phyloP scores from a whole-genome alignment of 768 basidiomycete genomes.

The Pholiota microspora region DNA sequence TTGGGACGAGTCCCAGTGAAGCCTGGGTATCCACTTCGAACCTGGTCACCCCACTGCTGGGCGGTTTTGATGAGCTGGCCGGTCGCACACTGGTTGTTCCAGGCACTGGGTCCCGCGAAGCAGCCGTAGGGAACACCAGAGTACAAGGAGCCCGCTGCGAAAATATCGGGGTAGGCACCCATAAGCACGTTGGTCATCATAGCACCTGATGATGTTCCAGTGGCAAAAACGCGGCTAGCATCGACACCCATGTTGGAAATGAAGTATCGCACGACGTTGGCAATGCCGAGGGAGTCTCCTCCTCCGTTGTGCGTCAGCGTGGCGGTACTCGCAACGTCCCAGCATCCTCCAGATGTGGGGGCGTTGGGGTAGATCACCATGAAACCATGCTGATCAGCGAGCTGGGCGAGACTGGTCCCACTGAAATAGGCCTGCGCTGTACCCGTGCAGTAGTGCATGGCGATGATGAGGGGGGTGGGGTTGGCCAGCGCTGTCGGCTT shows the following conservation, averaged over 20 bases:
- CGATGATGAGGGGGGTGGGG: conserved; percentile 45
- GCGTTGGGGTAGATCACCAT: conserved; percentile 50
- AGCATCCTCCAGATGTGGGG: conserved; percentile 43
- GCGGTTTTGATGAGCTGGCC: conserved; percentile 43
- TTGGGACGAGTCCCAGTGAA: conserved; percentile 54
- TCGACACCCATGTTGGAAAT: conserved; percentile 46
- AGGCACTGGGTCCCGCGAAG: conserved; percentile 43
- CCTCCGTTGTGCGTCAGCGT: conserved; percentile 56
- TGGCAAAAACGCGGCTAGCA: conserved; percentile 44
- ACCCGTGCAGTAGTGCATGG: conserved; percentile 52
- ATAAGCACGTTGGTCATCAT: conserved; percentile 62
- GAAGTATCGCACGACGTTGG: conserved; percentile 43
- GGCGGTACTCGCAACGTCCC: conserved; percentile 46
- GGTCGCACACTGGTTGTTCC: conserved; percentile 45
- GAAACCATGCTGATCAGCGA: conserved; percentile 50
- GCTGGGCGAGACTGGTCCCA: conserved; percentile 44
- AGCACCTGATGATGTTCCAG: conserved; percentile 52
- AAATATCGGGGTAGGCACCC: conserved; percentile 55
- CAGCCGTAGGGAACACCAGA: conserved; percentile 57
- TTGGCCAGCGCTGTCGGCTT: conserved; percentile 34
- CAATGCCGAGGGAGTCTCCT: conserved; percentile 52
- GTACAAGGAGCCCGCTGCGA: conserved; percentile 45
- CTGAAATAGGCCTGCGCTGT: conserved; percentile 50
- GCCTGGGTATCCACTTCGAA: conserved; percentile 46
- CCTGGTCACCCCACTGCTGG: conserved; percentile 48